These are phyloP conservation scores for Vachellia collinsii DNA, from an alignment of 306 rosid species.

Conservation along the genomic window DNA sequence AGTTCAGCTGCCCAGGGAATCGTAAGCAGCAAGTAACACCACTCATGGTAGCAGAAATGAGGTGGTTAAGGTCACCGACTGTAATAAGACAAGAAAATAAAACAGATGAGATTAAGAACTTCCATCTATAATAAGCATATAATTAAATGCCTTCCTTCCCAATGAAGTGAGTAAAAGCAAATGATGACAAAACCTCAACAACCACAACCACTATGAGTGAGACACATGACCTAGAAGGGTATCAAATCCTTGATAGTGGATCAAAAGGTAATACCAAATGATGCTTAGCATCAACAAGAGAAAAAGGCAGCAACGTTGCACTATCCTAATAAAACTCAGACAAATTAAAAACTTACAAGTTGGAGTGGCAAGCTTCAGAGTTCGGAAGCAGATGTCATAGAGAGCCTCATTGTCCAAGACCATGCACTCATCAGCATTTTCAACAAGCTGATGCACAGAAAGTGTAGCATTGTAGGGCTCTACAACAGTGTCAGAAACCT, in stretches of 20 bases:
- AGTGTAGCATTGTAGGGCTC: constrained; percentile 92
- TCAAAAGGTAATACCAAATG: constrained; percentile 5
- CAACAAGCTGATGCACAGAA: constrained; percentile 88
- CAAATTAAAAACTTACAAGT: constrained; percentile 57
- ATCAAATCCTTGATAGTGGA: constrained; percentile 17
- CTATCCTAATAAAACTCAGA: not conserved
- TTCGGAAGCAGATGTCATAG: constrained; percentile 84
- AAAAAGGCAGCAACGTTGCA: constrained; percentile 19
- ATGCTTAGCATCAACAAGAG: not conserved
- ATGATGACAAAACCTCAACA: constrained; percentile 36
- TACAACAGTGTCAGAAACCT: constrained; percentile 87
- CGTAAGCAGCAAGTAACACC: constrained; percentile 89
- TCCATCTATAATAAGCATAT: constrained; percentile 6
- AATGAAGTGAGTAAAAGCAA: constrained; percentile 13
- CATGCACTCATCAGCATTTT: constrained; percentile 91
- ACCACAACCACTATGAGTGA: constrained; percentile 31
- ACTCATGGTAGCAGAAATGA: constrained; percentile 87
- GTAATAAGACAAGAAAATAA: constrained; percentile 18
- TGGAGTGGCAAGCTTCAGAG: constrained; percentile 81
- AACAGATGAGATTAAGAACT: not conserved
- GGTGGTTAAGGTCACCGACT: constrained; percentile 91
- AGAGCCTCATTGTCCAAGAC: constrained; percentile 90
- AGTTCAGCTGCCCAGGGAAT: constrained; percentile 88
- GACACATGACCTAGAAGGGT: constrained; percentile 33
- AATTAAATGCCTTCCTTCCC: not conserved